A percentile compares a stretch with the other conserved stretches of the same genome.
phyloP scores from a whole-genome alignment of 1,284 basidiomycete species.

The Taiwanofungus camphoratus region DNA sequence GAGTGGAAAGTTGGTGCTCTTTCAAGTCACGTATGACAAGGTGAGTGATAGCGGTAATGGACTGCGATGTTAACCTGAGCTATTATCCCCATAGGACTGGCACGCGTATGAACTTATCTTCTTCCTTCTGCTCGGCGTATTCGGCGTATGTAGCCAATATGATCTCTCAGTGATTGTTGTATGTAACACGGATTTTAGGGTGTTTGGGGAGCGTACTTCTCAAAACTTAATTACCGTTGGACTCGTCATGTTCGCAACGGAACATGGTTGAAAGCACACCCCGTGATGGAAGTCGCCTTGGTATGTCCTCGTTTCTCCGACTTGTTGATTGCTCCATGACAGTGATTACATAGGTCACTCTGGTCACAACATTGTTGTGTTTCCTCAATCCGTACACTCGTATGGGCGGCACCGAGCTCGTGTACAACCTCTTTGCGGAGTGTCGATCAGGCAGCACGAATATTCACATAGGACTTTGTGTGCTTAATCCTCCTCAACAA shows the following conservation, averaged over 20 bases:
- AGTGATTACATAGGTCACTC: constrained; percentile 61
- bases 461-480: constrained; percentile 68
- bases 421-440: constrained; percentile 88
- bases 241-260: constrained; percentile 74
- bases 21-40: constrained; percentile 88
- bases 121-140: constrained; percentile 81
- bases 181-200: constrained; percentile 44
- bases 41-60: constrained; percentile 31
- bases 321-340: too few species aligned
- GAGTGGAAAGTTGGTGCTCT: constrained; percentile 77
- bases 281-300: constrained; percentile 79
- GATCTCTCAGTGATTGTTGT: neutral
- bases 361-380: constrained; percentile 70
- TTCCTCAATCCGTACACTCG: constrained; percentile 90
- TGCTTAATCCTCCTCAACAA: constrained; percentile 55
- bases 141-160: constrained; percentile 54
- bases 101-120: constrained; percentile 80
- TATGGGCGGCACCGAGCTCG: constrained; percentile 94
- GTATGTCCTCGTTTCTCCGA: constrained; percentile 38
- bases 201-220: constrained; percentile 91
- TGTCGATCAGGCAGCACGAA: constrained; percentile 56
- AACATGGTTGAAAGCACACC: constrained; percentile 77
- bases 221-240: constrained; percentile 90
- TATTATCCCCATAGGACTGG: constrained; percentile 62
- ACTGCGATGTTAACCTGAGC: neutral